Evolutionary conservation across 306 rosid genomes (phyloP), one percentile per base, ranked within the genome.

Genomic region (Sechiopsis laciniata): DNA sequence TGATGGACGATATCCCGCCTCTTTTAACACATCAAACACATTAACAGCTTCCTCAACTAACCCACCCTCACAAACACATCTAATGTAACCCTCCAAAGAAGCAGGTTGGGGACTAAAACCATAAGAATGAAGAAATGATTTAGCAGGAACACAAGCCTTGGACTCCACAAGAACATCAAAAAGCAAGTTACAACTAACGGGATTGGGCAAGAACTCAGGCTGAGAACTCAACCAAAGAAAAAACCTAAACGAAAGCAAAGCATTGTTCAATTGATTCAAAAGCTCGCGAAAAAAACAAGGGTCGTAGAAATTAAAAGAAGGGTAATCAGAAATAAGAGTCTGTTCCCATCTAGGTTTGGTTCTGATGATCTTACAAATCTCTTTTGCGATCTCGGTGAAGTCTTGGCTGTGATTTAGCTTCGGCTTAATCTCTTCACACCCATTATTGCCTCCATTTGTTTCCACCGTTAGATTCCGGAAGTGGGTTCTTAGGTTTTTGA

Each of bases 271-370:
- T 51, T 81, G 86, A 51, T 84, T 86, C 66, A 84, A 57, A 62
- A 86, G 77, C 77, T 58, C 84, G 3, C 74, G 75, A 64, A 91
- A 78, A 77, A 87, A 85, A 65, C 19, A 60, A 2, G 96, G 89
- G 73, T 91, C 82, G 0, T 77, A 63, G 76, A 91, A 85, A 77
- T 89, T 77, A 21, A 87, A 79, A 20, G 85, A 87, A 56, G 92
- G 91, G 74, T 82, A 91, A 0, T 88, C 80, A 35, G 88, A 88
- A 29, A 83, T 73, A 59, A 89, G 81, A 42, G 87, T 85, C 48
- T 81, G 77, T 80, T 91, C 96, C 96, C 96, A 92, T 71, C 85
- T 80, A 17, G 92, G 84, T 77, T 74, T 83, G 37, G 80, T 84
- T 76, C 91, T 82, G 22, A 88, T 86, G 52, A 86, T 77, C 69